Base-by-base conservation (phyloP, 805 yeast genomes). In the Yamadazyma sp. region DNA sequence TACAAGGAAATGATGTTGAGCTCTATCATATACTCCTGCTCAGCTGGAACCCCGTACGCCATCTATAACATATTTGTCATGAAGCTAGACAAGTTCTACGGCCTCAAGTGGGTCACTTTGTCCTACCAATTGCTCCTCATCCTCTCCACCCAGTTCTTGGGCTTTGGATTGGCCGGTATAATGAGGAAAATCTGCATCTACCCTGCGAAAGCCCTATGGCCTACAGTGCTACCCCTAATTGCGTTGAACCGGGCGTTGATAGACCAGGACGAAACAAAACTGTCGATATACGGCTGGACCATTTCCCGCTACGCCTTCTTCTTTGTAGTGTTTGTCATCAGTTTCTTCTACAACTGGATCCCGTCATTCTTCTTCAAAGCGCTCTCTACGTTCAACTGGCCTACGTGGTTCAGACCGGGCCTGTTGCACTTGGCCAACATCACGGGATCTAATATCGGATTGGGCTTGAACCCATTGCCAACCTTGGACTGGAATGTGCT, bases 101-200 rank as follows among this genome's bases (percentile, higher is more conserved):
- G 69, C 3, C 52, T 67, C 28, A 57, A 62, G 30, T 68, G 74
- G 74, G 71, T 64, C 22, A 45, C 60, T 11, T 69, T 74, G 55
- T 74, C 78, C 1, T 82, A 71, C 55, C 81, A 78, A 55, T 46
- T 79, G 10, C 47, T 78, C 23, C 62, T 81, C 22, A 59, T 75
- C 1, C 45, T 79, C 3, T 69, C 82, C 2, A 69, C 84, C 2
- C 82, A 80, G 52, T 77, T 75, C 44, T 59, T 82, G 46, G 89
- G 88, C 16, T 75, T 78, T 50, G 81, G 84, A 1, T 71, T 82
- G 53, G 85, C 87, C 5, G 82, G 84, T 34, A 50, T 81, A 14
- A 69, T 80, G 69, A 70, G 83, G 50, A 72, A 75, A 42, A 73
- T 81, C 21, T 69, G 71, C 40, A 59, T 68, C 6, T 67, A 67